Base-by-base conservation (phyloP, 1,284 basidiomycete genomes). In the Rhodotorula sp. region DNA sequence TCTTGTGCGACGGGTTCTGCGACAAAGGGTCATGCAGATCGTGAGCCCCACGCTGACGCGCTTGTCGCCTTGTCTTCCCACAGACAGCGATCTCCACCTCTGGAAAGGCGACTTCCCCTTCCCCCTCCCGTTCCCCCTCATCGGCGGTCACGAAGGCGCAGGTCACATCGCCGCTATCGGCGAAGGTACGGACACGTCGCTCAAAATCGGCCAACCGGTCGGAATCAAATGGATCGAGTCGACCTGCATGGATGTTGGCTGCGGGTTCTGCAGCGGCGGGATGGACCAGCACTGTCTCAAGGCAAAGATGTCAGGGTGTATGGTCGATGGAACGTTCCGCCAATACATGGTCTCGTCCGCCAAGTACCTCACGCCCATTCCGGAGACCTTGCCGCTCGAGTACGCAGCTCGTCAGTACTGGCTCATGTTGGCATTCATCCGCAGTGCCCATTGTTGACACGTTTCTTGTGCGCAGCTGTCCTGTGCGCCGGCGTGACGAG, bases 271-370 rank as follows among this genome's bases (percentile, higher is more conserved):
- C 80, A 83, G 85, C 70, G 85, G 85, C 74, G 90, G 87, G 49
- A 81, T 84, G 62, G 91, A 92, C 77, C 87, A 76, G 68, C 77
- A 78, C 65, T 93, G 91, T 79, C 74, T 78, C n/a, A 78, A 87
- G 29, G 86, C 83, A 46, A 83, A 87, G 77, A 53, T 51, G n/a
- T 59, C 56, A 1, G 66, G 66, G 4, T 55, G 54, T 52, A 47
- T 30, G 20, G 84, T 89, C 66, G 88, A 92, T 76, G 92, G 92
- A 62, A 90, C 90, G 3, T 94, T 94, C 84, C 85, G 86, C 57
- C 86, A 93, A 83, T 91, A 81, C 73, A 81, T 80, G 82, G 84
- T 89, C 10, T 86, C 87, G 19, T 89, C 82, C 78, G 86, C 88
- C 52, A 48, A 48, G 15, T 60, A 86, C 74, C 88, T 94, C 2